phyloP scores from a whole-genome alignment of 129 eudicot genomes.

The Artemisia annua region DNA sequence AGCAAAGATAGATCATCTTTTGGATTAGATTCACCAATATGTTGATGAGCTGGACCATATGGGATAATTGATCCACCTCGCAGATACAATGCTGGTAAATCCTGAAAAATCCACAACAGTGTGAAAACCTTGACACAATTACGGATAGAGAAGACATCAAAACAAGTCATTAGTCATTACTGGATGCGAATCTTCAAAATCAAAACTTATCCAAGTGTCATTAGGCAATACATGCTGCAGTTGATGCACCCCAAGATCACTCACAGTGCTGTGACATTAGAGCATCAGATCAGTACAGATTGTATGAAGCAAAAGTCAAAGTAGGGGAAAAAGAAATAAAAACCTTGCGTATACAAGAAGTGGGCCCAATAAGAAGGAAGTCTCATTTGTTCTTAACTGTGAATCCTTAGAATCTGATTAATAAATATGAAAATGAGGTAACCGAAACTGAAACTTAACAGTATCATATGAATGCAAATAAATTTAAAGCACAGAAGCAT shows the following conservation, averaged over 20 bases:
- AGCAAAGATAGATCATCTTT: constrained; percentile 75
- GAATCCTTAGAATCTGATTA: constrained; percentile 68
- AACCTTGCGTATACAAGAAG: constrained; percentile 92
- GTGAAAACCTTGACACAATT: constrained; percentile 13
- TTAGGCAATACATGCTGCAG: constrained; percentile 63
- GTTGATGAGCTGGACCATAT: constrained; percentile 66
- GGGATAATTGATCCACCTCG: constrained; percentile 92
- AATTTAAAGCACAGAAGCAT: constrained; percentile 16
- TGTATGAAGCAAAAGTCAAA: background rate
- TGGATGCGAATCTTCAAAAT: constrained; percentile 93
- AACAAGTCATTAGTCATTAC: constrained; percentile 33
- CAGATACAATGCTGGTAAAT: constrained; percentile 78
- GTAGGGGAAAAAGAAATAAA: background rate
- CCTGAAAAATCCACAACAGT: constrained; percentile 42
- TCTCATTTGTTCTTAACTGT: constrained; percentile 57
- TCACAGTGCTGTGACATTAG: constrained; percentile 48
- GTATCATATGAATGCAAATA: background rate
- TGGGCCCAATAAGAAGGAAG: constrained; percentile 82
- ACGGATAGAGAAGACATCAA: background rate
- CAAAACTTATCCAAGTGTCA: constrained; percentile 88
- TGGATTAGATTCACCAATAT: constrained; percentile 70
- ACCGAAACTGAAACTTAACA: background rate
- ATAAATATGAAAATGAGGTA: constrained; percentile 16
- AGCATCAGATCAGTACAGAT: constrained; percentile 13
- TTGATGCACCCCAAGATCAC: constrained; percentile 52